Evolutionary conservation across 2,329 filamentous ascomycete genomes (phyloP).

Genomic region (Aureobasidium mangrovei): DNA sequence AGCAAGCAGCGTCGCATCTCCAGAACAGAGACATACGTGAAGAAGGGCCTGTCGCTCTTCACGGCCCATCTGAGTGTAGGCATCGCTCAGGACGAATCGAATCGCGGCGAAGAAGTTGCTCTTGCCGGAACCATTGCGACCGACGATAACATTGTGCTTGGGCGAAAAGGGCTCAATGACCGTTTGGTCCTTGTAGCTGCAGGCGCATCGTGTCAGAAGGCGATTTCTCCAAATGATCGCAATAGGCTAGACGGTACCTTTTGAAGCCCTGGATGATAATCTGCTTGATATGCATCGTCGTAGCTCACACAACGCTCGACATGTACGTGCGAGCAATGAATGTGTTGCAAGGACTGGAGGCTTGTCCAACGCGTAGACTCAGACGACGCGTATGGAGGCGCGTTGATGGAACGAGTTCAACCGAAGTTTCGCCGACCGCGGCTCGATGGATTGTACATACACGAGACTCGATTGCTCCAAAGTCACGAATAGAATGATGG

Average conservation of each 20-base stretch:
- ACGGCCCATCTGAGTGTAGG: constrained; percentile 89
- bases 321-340: background rate
- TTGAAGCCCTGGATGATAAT: constrained; percentile 99
- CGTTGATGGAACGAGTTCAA: background rate
- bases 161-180: constrained; percentile 97
- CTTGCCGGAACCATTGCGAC: constrained; percentile 97
- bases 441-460: background rate
- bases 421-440: background rate
- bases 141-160: constrained; percentile 96
- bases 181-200: constrained; percentile 97
- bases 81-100: constrained; percentile 95
- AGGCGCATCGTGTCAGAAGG: constrained; percentile 5
- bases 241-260: constrained; percentile 53
- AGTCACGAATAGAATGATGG: background rate
- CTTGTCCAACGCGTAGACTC: background rate
- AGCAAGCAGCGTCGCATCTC: background rate
- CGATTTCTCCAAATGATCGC: background rate
- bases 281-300: constrained; percentile 91
- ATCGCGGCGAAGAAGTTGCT: constrained; percentile 99
- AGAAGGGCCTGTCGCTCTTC: constrained; percentile 92
- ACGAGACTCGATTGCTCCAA: background rate
- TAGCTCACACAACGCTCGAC: background rate
- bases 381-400: constrained; percentile 5
- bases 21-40: constrained; percentile 48
- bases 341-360: background rate